Evolutionary conservation across 1,139 yeast genomes (phyloP).

Genomic region (Geotrichum siamense): DNA sequence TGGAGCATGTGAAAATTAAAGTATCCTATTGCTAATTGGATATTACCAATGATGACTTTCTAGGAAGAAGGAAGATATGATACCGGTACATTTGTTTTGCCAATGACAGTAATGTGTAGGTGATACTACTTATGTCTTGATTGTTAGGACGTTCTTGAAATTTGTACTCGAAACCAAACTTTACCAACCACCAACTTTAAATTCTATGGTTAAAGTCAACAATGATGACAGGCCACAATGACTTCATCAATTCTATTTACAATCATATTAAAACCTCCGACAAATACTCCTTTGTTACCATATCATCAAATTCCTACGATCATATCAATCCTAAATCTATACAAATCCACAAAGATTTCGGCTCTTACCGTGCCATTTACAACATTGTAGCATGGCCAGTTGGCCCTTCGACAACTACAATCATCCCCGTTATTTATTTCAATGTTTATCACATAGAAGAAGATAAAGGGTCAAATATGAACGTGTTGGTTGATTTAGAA

Average conservation of each 20-base stretch:
- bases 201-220: no score
- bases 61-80: no score
- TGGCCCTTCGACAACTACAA: constrained; percentile 16
- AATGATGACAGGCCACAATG: no score
- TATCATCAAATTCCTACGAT: background rate
- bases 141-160: no score
- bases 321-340: background rate
- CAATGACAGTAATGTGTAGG: no score
- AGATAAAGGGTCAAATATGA: background rate
- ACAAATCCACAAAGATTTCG: background rate
- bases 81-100: no score
- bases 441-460: constrained; percentile 19
- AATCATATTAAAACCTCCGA: background rate
- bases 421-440: constrained; percentile 32
- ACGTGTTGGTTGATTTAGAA: constrained; percentile 21
- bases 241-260: background rate
- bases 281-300: background rate
- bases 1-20: no score
- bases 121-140: no score
- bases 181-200: no score
- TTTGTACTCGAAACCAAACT: no score
- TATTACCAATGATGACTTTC: no score
- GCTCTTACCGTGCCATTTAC: constrained; percentile 18
- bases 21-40: no score
- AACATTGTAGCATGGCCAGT: constrained; percentile 30